Base-by-base conservation (phyloP, 164 flowering plant genomes). In the Echeveria elegans region DNA sequence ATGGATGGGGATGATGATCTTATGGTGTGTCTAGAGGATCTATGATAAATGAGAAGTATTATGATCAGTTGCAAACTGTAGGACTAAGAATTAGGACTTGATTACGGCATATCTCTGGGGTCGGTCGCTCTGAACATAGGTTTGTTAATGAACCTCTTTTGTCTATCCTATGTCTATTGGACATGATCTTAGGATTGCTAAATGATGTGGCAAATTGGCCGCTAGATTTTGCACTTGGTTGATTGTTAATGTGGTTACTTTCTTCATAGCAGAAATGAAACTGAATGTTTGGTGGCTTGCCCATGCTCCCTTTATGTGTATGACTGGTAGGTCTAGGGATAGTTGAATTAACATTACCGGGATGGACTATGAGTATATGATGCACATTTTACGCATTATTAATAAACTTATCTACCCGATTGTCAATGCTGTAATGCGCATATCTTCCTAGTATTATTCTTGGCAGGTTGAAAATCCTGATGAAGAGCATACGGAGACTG, bases 1-100 rank as follows among this genome's bases (percentile, higher is more conserved):
- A 48, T 65, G 56, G 70, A 59, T 24, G 74, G 72, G 56, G 76
- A 70, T 36, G 71, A 68, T 48, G 80, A 75, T 47, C 18, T 74
- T 1, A 50, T 47, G 68, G 75, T 70, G 32, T 66, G 71, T 45
- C 15, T 69, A 14, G 65, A 43, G 38, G 21, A 29, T 19, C 21
- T 50, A n/a, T 50, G 56, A 50, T 23, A 0, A 23, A 23, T 26
- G 6, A 21, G 2, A 11, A 50, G 10, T 50, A 2, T n/a, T n/a
- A 19, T 8, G 9, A 50, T 50, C 56, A 50, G 21, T 45, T 15
- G 50, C 16, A 15, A 1, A 45, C 1, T 23, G 52, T 47, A 50
- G 56, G 28, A 50, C 11, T 21, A 50, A 50, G 56, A 8, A 50
- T 50, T 50, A 21, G 28, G 56, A 50, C 8, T 23, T 8, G 56